Percentiles rank a stretch among this genome's conserved stretches.
Conservation (phyloP, 164 flowering plant genomes). For the Magnolia sinica region DNA sequence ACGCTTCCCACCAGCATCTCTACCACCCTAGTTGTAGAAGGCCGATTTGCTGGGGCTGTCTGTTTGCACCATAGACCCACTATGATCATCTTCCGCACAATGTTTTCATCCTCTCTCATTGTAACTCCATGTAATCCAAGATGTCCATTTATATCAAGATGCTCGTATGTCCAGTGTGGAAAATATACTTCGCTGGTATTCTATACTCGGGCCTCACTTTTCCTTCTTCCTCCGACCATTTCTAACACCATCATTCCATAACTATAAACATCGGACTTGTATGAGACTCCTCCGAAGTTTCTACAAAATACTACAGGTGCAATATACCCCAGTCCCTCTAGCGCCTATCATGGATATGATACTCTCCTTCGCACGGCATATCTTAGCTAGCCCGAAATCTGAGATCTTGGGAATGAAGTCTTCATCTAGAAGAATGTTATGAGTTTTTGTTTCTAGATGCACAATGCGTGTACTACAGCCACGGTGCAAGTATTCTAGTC, state of each 20-base stretch:
- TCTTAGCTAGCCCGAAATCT: conserved; percentile 8
- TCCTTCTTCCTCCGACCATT: conserved; percentile 6
- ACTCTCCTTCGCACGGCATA: background rate
- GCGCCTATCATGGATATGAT: background rate
- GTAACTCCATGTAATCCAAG: background rate
- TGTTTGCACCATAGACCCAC: conserved; percentile 12
- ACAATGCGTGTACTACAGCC: conserved; percentile 7
- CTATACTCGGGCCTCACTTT: background rate
- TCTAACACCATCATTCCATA: conserved; percentile 8
- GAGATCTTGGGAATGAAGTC: conserved; percentile 6
- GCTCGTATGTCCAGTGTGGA: conserved; percentile 6
- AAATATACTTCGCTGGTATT: conserved; percentile 8
- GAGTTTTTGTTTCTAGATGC: conserved; percentile 11
- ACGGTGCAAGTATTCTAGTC: conserved; percentile 9
- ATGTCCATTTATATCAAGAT: background rate
- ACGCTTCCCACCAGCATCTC: conserved; percentile 5
- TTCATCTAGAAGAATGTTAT: conserved; percentile 7
- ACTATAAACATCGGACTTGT: conserved; percentile 12
- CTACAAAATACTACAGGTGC: conserved; percentile 10
- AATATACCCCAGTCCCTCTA: conserved; percentile 11
- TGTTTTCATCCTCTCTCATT: background rate
- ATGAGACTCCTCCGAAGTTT: conserved; percentile 5
- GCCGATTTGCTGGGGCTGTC: background rate
- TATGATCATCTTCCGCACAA: background rate
- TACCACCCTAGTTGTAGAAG: background rate